A percentile compares a stretch with the other conserved stretches of the same genome.
These are phyloP conservation scores for Mallotus nudiflorus DNA, from an alignment of 345 rosid genomes.

Conservation along the genomic window DNA sequence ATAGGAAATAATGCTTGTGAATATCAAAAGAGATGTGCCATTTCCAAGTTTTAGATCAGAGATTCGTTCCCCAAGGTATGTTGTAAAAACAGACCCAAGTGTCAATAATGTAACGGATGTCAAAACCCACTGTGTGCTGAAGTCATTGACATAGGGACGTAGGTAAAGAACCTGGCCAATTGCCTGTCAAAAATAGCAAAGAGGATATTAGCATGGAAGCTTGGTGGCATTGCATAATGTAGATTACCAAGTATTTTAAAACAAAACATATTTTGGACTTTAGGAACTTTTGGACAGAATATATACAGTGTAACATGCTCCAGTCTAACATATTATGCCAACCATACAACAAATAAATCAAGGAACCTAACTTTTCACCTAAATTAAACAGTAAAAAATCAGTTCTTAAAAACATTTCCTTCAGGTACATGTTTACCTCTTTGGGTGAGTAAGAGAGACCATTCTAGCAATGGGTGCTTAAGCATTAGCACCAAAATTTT, in stretches of 20 bases:
- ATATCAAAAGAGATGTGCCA: slow-evolving; percentile 90
- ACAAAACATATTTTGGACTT: slow-evolving; percentile 3
- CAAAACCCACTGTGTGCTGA: slow-evolving; percentile 81
- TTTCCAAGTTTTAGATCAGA: slow-evolving; percentile 96
- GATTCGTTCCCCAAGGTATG: slow-evolving; percentile 85
- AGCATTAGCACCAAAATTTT: not conserved
- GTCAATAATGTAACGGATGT: slow-evolving; percentile 77
- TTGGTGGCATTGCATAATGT: not conserved
- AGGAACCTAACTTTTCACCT: not conserved
- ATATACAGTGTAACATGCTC: not conserved
- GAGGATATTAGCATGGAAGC: not conserved
- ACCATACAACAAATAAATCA: slow-evolving; percentile 5
- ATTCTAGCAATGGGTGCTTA: not conserved
- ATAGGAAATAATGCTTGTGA: slow-evolving; percentile 95
- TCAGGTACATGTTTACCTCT: slow-evolving; percentile 3
- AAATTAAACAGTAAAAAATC: not conserved
- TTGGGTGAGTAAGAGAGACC: not conserved
- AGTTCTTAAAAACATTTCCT: not conserved
- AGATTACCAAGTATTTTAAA: not conserved
- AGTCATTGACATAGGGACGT: slow-evolving; percentile 89
- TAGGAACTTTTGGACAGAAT: not conserved
- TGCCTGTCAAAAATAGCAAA: slow-evolving; percentile 48
- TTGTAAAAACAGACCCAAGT: slow-evolving; percentile 84
- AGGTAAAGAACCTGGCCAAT: slow-evolving; percentile 91
- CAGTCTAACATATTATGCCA: not conserved